Base-by-base conservation (phyloP, 257 asterid genomes). In the Solanum peruvianum region DNA sequence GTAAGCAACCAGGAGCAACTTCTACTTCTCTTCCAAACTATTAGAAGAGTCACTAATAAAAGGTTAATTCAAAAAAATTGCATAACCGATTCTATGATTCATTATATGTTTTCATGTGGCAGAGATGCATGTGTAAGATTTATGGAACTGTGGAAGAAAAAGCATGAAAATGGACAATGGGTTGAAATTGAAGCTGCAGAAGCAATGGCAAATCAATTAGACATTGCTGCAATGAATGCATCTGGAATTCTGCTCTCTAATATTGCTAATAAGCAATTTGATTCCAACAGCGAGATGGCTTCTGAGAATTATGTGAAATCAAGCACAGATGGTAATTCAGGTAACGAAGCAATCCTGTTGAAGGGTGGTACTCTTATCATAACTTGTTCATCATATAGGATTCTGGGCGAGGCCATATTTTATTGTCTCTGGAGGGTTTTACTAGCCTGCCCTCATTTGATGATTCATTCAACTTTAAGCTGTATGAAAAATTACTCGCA, bases 101-200 rank as follows among this genome's bases (percentile, higher is more conserved):
- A 58, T 80, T n/a, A 60, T 23, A 47, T 87, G 7, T 82, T 33
- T 89, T 82, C 82, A 71, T 88, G 49, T 86, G 84, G 88, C 97
- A 97, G 99, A 92, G 97, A 93, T 76, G 99, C 99, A 70, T 96
- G 99, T 93, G 91, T 91, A 82, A 94, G 91, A 89, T 97, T 95
- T 89, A 90, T 89, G 86, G 91, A 90, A 60, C 95, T 97, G 66
- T 97, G 99, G 99, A 95, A 91, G 93, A 87, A 93, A 89, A 97
- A 97, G 87, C 98, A 96, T 86, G 99, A 95, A 92, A 92, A 90
- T n/a, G 98, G 98, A 75, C 96, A 96, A 87, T 95, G 98, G 98
- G 94, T 96, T 92, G 98, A 97, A 89, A 88, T 94, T 91, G 98
- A 94, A 87, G 95, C 96, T 88, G 89, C 96, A 49, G 96, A 92